A percentile compares a stretch with the other conserved stretches of the same genome.
Conservation (phyloP, 345 rosid species). For the Moricandia arvensis region DNA sequence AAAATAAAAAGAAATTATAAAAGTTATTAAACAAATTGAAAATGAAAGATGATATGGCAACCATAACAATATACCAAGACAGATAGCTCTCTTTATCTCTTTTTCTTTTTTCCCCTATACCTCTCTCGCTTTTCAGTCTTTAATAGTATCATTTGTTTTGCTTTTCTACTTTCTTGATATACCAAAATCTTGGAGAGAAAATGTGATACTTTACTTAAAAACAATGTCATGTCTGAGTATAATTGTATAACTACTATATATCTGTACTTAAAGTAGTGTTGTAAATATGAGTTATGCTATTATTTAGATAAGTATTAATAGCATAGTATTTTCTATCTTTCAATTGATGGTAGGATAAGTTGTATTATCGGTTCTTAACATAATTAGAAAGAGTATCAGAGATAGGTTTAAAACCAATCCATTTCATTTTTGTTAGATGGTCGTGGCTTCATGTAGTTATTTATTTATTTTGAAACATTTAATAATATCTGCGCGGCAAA, state of each 20-base stretch:
- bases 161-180: background rate
- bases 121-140: background rate
- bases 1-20: background rate
- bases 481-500: background rate
- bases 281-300: background rate
- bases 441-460: background rate
- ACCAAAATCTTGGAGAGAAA: background rate
- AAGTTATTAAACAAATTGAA: background rate
- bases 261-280: background rate
- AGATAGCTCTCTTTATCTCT: slow-evolving; percentile 22
- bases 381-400: background rate
- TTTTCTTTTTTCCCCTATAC: slow-evolving; percentile 9
- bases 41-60: slow-evolving; percentile 28
- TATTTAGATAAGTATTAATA: background rate
- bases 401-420: background rate
- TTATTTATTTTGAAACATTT: background rate
- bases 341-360: background rate
- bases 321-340: background rate
- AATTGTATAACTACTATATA: background rate
- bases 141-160: background rate
- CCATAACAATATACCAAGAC: slow-evolving; percentile 1
- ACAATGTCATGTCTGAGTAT: background rate
- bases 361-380: background rate
- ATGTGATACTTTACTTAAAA: background rate
- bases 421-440: background rate